These are phyloP conservation scores for Xanthoparmelia taractica DNA, from an alignment of 495 filamentous ascomycete species.

Conservation along the genomic window DNA sequence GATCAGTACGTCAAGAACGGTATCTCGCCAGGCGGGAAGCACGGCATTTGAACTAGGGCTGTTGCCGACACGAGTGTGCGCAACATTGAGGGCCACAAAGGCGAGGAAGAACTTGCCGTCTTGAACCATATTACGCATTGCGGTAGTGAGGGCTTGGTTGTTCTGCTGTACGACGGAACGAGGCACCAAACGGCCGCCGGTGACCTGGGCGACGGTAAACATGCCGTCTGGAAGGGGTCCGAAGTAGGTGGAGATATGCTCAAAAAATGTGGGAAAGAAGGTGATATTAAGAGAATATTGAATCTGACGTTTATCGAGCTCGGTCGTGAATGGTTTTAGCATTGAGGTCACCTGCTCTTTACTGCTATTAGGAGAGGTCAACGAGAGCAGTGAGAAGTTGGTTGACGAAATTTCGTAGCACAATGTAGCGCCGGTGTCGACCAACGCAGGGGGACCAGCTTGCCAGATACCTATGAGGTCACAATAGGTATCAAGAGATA, in stretches of 20 bases:
- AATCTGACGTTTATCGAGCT: slow-evolving; percentile 29
- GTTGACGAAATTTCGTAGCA: slow-evolving; percentile 6
- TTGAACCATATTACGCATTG: slow-evolving; percentile 25
- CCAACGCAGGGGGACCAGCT: slow-evolving; percentile 28
- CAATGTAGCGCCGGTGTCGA: slow-evolving; percentile 17
- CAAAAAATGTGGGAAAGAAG: slow-evolving; percentile 39
- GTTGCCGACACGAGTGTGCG: neutral
- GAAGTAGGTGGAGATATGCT: slow-evolving; percentile 41
- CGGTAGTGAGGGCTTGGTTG: slow-evolving; percentile 38
- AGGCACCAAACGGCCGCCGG: slow-evolving; percentile 53
- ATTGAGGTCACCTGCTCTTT: slow-evolving; percentile 26
- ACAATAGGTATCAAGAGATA: slow-evolving; percentile 32
- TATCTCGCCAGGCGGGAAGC: slow-evolving; percentile 50
- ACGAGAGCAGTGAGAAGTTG: slow-evolving; percentile 11
- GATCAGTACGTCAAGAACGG: slow-evolving; percentile 39
- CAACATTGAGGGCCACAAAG: too few species aligned
- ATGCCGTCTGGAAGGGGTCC: slow-evolving; percentile 25
- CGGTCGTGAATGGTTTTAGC: slow-evolving; percentile 30
- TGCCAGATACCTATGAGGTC: slow-evolving; percentile 31
- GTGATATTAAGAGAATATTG: slow-evolving; percentile 1
- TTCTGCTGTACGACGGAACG: slow-evolving; percentile 40
- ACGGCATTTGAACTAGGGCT: slow-evolving; percentile 31
- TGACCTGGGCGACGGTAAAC: neutral
- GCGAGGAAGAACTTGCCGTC: neutral
- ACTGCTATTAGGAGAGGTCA: slow-evolving; percentile 24